Evolutionary conservation across 805 yeast species (phyloP).

Genomic region (Schwanniomyces yamadae): DNA sequence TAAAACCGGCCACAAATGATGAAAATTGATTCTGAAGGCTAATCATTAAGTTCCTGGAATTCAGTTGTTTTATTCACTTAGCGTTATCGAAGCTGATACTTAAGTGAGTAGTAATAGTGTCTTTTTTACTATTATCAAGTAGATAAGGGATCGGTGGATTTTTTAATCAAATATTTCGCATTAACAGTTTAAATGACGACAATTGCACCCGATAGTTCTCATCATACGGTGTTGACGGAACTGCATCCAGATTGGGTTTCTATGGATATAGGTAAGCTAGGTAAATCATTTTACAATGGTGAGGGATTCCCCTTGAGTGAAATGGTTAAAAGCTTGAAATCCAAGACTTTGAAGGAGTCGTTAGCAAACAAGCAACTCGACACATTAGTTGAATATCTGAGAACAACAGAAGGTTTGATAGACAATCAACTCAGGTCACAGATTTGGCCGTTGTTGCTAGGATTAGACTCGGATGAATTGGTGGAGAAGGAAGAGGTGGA

Average conservation of each 20-base stretch:
- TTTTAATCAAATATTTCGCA: too few species aligned
- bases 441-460: constrained; percentile 54
- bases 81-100: too few species aligned
- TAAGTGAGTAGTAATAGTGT: too few species aligned
- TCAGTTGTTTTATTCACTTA: too few species aligned
- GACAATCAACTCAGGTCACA: constrained; percentile 37
- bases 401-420: constrained; percentile 50
- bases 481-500: neutral
- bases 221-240: constrained; percentile 5
- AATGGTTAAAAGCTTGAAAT: constrained; percentile 36
- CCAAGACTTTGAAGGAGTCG: constrained; percentile 39
- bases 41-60: too few species aligned
- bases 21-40: too few species aligned
- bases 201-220: constrained; percentile 1
- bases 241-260: constrained; percentile 49
- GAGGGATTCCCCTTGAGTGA: constrained; percentile 42
- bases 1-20: too few species aligned
- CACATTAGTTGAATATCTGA: constrained; percentile 31
- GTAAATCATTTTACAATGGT: constrained; percentile 43
- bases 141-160: too few species aligned
- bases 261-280: constrained; percentile 47
- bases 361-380: constrained; percentile 23
- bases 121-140: too few species aligned
- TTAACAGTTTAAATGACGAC: constrained; percentile 4
- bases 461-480: constrained; percentile 8